Conservation (phyloP, 1,284 basidiomycete genomes). For the Phellinidium pouzarii region DNA sequence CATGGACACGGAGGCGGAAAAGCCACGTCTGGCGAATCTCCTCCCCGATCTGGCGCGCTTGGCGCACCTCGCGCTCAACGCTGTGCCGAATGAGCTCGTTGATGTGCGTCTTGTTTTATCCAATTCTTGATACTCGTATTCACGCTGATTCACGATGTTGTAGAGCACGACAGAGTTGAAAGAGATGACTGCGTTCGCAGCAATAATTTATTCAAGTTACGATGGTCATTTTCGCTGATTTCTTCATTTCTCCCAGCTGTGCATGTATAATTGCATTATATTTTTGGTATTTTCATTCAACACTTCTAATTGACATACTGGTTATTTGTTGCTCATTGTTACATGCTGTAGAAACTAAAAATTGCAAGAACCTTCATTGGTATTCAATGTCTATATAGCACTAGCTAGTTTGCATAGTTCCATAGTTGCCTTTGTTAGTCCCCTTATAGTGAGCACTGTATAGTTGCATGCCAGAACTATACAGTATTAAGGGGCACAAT, state of each 20-base stretch:
- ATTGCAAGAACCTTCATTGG: no score
- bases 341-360: no score
- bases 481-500: no score
- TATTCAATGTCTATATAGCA: no score
- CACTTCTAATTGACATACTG: no score
- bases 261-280: not conserved
- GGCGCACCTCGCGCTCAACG: conserved; percentile 64
- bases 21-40: conserved; percentile 64
- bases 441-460: no score
- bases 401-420: no score
- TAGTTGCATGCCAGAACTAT: no score
- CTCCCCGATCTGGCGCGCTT: conserved; percentile 74
- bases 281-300: no score
- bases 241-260: not conserved
- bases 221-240: not conserved
- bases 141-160: not conserved
- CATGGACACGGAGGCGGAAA: conserved; percentile 34
- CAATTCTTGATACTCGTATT: not conserved
- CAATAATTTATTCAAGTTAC: conserved; percentile 18
- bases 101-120: conserved; percentile 50
- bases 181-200: conserved; percentile 15
- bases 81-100: conserved; percentile 75
- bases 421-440: no score
- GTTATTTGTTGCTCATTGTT: no score
- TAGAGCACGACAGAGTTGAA: conserved; percentile 14